Conservation (phyloP, 306 rosid genomes). For the Fagus sylvatica region DNA sequence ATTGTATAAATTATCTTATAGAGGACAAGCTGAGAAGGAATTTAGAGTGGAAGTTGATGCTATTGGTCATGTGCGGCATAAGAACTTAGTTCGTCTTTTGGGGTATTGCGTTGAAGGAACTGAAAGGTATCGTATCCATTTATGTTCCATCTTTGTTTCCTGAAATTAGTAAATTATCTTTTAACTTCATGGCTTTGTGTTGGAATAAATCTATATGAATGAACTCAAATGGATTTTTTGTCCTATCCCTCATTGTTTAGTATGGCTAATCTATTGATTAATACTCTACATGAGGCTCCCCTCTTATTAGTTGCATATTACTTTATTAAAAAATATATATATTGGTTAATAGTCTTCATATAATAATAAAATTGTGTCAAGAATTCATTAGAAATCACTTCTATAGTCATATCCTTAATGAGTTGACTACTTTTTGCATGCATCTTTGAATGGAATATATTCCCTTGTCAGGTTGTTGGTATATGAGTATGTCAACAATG, state of each 20-base stretch:
- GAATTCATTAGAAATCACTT: background rate
- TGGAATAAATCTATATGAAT: constrained; percentile 13
- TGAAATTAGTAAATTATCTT: constrained; percentile 2
- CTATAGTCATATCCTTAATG: too few species aligned
- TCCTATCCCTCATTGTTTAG: background rate
- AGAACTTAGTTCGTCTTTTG: constrained; percentile 85
- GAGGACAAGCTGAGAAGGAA: constrained; percentile 96
- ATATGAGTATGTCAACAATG: constrained; percentile 86
- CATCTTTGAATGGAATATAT: background rate
- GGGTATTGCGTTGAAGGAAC: constrained; percentile 96
- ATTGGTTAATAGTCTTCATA: background rate
- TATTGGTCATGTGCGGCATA: constrained; percentile 91
- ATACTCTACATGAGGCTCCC: background rate
- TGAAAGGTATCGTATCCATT: constrained; percentile 59
- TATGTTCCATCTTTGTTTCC: constrained; percentile 14
- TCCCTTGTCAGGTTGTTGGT: constrained; percentile 69
- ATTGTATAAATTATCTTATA: constrained; percentile 28
- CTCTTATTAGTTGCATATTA: too few species aligned
- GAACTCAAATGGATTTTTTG: constrained; percentile 10
- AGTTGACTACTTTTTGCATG: background rate
- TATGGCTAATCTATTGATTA: background rate
- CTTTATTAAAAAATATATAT: background rate
- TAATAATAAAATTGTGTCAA: background rate
- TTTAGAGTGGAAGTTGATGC: constrained; percentile 98
- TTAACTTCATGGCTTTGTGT: constrained; percentile 9